Base-by-base conservation (phyloP, 2,329 filamentous ascomycete species). In the Ophiosphaerella korrae region DNA sequence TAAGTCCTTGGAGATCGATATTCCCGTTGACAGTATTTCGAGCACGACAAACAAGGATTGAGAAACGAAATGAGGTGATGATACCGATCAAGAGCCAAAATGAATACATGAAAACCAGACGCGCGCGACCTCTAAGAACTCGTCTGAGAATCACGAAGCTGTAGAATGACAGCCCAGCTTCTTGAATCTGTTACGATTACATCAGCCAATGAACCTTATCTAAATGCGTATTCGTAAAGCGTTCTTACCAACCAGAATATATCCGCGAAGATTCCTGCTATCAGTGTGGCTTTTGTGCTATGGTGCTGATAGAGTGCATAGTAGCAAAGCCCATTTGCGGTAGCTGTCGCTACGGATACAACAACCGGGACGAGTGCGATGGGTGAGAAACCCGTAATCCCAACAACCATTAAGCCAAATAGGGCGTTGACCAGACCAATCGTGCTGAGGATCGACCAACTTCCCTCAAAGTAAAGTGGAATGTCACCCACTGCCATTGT, bases 121-220 rank as follows among this genome's bases (percentile, higher is more conserved):
- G 43, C 7, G 43, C 16, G 21, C 34, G 35, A 23, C 21, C 29
- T 32, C 24, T 21, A 4, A 45, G 43, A 34, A 45, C 43, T 8
- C 43, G 43, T 13, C 29, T 32, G 4, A 45, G 43, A 11, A 45
- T 45, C 33, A 45, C 38, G 43, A 38, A 45, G 43, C 43, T 45
- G 34, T 45, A 45, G 33, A 45, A 45, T 11, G 43, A 45, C 16
- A 45, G 8, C 11, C 43, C 43, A 5, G 43, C 43, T 38, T 45
- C 43, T 38, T 45, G 43, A 13, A 45, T 38, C 43, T 45, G 24
- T 23, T 21, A 18, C 13, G 9, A n/a, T 11, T 23, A 11, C 13
- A 14, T 41, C 8, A 41, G 38, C 14, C 7, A 8, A 21, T 11
- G 21, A 5, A 6, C 9, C 18, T 3, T 13, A 9, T 13, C 21